Base-by-base conservation (phyloP, 75 land plant genomes). In the Adiantum capillusveneris region DNA sequence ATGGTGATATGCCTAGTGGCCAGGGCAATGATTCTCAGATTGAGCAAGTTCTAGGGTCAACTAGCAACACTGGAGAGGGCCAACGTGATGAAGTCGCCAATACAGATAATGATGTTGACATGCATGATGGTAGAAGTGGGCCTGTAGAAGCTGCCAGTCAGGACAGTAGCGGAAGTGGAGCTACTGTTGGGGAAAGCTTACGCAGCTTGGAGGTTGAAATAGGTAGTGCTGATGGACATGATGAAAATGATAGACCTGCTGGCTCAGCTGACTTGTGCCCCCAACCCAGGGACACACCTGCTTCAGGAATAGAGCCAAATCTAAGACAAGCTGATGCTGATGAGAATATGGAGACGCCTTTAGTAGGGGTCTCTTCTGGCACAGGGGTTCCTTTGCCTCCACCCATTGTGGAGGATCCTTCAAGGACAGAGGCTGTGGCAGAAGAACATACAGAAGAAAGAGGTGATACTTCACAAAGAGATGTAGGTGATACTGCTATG, bases 101-200 rank as follows among this genome's bases (percentile, higher is more conserved):
- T 58, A 44, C 65, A 44, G 80, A 59, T 44, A 52, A 22, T 62
- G 79, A 78, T 53, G 60, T 74, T 26, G 39, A 65, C 45, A 76
- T 76, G 79, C 53, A 67, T 24, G 79, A 76, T 60, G 79, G 73
- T 34, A 54, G 65, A 52, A 73, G 57, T 60, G 79, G 75, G 36
- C 45, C 77, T 34, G 27, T 65, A 41, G 79, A 73, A 53, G 69
- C 77, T 60, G 66, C 52, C 29, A 69, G 80, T 52, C 80, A 78
- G 49, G 79, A 78, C 39, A 75, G 80, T 37, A 75, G 72, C 21
- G 80, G 79, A 58, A 78, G 80, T 63, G 80, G 80, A 22, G 80
- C 80, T 31, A 75, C 80, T 25, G 71, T 78, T 51, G 80, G 80
- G 3, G 80, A 78, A 53, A 78, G 79, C 34, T 67, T 78, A 2